Percentiles rank a stretch among this genome's conserved stretches.
These are phyloP conservation scores for Phanerodontia chrysosporium DNA, from an alignment of 768 basidiomycete species.

Conservation along the genomic window DNA sequence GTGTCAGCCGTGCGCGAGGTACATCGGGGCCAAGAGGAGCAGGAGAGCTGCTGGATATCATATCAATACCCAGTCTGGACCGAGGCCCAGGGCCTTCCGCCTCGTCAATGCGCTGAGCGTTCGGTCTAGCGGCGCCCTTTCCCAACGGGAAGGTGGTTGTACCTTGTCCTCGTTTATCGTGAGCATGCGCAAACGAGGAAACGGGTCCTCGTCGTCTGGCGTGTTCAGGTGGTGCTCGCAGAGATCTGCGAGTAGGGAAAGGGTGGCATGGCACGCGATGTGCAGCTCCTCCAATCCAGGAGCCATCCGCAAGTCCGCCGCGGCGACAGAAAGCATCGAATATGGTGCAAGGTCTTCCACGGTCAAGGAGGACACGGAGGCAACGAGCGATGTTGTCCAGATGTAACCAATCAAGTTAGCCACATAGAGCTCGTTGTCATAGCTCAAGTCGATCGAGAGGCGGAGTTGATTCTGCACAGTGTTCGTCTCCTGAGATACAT, in stretches of 20 bases:
- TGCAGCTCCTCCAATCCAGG: neutral
- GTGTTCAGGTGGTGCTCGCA: neutral
- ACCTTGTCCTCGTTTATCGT: neutral
- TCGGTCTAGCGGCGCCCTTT: neutral
- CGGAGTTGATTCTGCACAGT: neutral
- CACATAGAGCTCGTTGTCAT: neutral
- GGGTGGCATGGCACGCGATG: neutral
- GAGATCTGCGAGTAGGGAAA: neutral
- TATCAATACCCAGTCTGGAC: neutral
- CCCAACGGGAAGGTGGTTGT: neutral
- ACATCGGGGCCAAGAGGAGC: too few relatives aligned
- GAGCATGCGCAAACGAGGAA: neutral
- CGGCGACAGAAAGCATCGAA: too few relatives aligned
- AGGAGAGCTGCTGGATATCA: too few relatives aligned
- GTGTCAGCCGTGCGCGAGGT: too few relatives aligned
- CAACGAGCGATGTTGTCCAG: neutral
- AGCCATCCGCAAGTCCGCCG: too few relatives aligned
- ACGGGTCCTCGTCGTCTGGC: neutral
- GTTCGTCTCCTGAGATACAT: neutral
- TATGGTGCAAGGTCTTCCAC: neutral
- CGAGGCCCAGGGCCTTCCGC: neutral
- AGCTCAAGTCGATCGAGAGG: neutral
- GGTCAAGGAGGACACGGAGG: neutral
- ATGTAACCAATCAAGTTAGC: neutral
- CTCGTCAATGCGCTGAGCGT: neutral